Conservation (phyloP, 1,139 yeast species). For the Arxiozyma slooffiae region DNA sequence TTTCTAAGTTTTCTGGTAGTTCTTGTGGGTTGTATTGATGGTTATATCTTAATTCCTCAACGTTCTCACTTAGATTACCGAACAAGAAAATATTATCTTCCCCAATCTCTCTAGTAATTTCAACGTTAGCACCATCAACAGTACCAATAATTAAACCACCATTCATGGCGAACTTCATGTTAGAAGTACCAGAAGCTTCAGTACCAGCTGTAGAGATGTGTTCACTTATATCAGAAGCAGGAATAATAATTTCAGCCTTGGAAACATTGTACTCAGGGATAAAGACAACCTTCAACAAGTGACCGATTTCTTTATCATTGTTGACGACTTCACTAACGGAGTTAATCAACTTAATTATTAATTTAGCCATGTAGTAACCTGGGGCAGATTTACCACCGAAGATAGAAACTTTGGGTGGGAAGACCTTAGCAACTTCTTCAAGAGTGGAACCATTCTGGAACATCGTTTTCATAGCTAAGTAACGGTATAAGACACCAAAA, state of each 20-base stretch:
- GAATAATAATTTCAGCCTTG: conserved; percentile 82
- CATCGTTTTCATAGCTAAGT: conserved; percentile 63
- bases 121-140: conserved; percentile 95
- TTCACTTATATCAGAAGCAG: conserved; percentile 84
- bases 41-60: conserved; percentile 70
- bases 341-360: conserved; percentile 76
- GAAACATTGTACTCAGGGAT: conserved; percentile 90
- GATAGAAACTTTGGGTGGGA: conserved; percentile 66
- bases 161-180: conserved; percentile 89
- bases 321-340: conserved; percentile 74
- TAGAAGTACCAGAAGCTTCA: conserved; percentile 92
- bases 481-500: conserved; percentile 79
- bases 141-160: conserved; percentile 94
- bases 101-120: conserved; percentile 86
- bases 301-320: conserved; percentile 63
- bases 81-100: conserved; percentile 87
- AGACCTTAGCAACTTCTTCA: conserved; percentile 50
- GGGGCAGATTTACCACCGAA: conserved; percentile 97
- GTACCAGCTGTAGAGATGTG: conserved; percentile 98
- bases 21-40: conserved; percentile 50
- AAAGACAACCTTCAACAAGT: conserved; percentile 73
- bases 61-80: conserved; percentile 84
- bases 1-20: conserved; percentile 44
- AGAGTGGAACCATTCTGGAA: conserved; percentile 37
- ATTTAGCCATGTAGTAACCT: conserved; percentile 90